Evolutionary conservation across 805 yeast genomes (phyloP).

Genomic region (Schwanniomyces occidentalis): DNA sequence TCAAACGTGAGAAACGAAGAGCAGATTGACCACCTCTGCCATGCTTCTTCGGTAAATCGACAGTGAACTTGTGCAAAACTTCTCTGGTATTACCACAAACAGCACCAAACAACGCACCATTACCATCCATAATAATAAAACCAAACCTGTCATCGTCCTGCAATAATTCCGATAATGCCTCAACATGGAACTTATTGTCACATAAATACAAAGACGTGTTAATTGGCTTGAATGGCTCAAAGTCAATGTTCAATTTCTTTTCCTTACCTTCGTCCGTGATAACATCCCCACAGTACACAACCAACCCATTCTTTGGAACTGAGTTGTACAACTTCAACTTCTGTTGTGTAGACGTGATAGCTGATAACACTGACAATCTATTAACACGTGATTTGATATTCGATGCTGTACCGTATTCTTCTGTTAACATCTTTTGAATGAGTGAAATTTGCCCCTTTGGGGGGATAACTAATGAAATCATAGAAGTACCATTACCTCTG

Average conservation of each 20-base stretch:
- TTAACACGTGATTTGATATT: slow-evolving; percentile 97
- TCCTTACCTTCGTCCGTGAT: slow-evolving; percentile 96
- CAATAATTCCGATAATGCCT: slow-evolving; percentile 88
- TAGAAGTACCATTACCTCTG: slow-evolving; percentile 98
- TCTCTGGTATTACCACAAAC: slow-evolving; percentile 97
- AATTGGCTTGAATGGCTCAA: slow-evolving; percentile 98
- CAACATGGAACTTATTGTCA: slow-evolving; percentile 98
- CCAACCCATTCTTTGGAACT: slow-evolving; percentile 94
- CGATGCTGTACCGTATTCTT: slow-evolving; percentile 98
- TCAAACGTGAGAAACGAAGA: slow-evolving; percentile 95
- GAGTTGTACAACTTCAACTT: slow-evolving; percentile 84
- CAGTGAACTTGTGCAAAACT: slow-evolving; percentile 90
- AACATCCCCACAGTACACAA: slow-evolving; percentile 97
- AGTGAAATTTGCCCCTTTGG: slow-evolving; percentile 93
- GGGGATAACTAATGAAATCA: slow-evolving; percentile 95
- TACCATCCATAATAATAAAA: slow-evolving; percentile 99
- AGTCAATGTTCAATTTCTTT: slow-evolving; percentile 93
- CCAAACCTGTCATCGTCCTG: slow-evolving; percentile 97
- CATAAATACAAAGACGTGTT: slow-evolving; percentile 93
- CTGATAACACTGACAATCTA: slow-evolving; percentile 90
- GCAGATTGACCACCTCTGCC: slow-evolving; percentile 99
- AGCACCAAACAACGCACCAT: slow-evolving; percentile 94
- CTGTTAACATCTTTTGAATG: slow-evolving; percentile 87
- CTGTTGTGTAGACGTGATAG: slow-evolving; percentile 98
- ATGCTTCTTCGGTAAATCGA: slow-evolving; percentile 98